A percentile compares a stretch with the other conserved stretches of the same genome.
These are phyloP conservation scores for Passalora sequoiae DNA, from an alignment of 2,329 filamentous ascomycete genomes.

Conservation along the genomic window DNA sequence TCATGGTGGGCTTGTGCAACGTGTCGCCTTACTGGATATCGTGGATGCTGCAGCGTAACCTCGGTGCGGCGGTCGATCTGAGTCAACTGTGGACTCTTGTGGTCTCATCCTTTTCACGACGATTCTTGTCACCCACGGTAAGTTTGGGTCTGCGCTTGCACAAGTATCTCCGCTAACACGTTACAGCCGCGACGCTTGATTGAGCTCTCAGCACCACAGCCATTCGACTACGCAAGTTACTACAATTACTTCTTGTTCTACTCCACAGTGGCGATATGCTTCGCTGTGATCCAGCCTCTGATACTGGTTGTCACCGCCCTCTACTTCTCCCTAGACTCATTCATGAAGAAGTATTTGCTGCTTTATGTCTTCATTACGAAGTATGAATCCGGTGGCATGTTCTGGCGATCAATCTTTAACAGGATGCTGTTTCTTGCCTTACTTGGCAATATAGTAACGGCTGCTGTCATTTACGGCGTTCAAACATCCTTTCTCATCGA, in stretches of 20 bases:
- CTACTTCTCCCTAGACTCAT: conserved; percentile 83
- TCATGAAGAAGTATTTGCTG: conserved; percentile 90
- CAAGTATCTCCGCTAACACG: too few relatives aligned
- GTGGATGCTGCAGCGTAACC: conserved; percentile 85
- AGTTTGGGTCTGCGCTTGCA: too few relatives aligned
- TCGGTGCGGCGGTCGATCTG: conserved; percentile 91
- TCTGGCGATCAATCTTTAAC: conserved; percentile 89
- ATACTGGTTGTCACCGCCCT: conserved; percentile 79
- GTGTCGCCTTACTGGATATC: conserved; percentile 92
- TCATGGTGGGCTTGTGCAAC: conserved; percentile 71
- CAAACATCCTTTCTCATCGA: conserved; percentile 19
- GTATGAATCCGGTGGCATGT: conserved; percentile 88
- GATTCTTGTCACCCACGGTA: conserved; percentile 79
- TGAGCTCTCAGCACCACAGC: conserved; percentile 82
- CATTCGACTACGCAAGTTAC: conserved; percentile 92
- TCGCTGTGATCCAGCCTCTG: conserved; percentile 78
- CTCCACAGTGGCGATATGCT: conserved; percentile 79
- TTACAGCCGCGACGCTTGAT: conserved; percentile 89
- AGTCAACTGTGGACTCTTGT: conserved; percentile 77
- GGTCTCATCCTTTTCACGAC: conserved; percentile 79
- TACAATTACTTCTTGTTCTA: conserved; percentile 99
- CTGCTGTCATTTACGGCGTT: conserved; percentile 63
- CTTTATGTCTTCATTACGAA: conserved; percentile 93
- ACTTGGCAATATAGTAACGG: conserved; percentile 72
- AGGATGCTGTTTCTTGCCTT: conserved; percentile 79